A percentile compares a stretch with the other conserved stretches of the same genome.
These are phyloP conservation scores for Rhizophora mangle DNA, from an alignment of 345 rosid species.

Conservation along the genomic window DNA sequence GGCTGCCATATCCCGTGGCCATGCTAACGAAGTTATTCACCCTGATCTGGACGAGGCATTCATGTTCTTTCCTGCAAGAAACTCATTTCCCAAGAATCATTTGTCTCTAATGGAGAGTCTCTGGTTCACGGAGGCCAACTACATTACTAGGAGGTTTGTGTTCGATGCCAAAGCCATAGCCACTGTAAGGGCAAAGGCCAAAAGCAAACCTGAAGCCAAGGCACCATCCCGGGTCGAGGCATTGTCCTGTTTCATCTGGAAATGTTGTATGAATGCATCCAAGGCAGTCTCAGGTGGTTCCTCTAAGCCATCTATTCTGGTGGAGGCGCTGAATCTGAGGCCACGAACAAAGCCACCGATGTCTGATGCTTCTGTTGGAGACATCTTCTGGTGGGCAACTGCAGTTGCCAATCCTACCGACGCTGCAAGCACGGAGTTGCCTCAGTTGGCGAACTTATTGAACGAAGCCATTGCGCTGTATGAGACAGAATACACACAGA, in stretches of 20 bases:
- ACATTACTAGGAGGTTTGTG: constrained; percentile 18
- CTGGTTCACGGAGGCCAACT: constrained; percentile 18
- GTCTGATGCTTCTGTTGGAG: background rate
- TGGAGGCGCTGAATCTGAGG: constrained; percentile 26
- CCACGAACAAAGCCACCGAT: constrained; percentile 20
- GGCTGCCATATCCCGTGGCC: constrained; percentile 14
- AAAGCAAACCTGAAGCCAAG: background rate
- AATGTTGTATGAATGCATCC: constrained; percentile 19
- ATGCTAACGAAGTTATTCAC: background rate
- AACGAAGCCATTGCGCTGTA: constrained; percentile 16
- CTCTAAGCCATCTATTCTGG: constrained; percentile 13
- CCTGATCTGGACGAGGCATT: constrained; percentile 16
- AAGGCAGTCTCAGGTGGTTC: background rate
- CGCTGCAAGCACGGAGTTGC: background rate
- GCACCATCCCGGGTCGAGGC: constrained; percentile 14
- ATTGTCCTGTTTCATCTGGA: constrained; percentile 24
- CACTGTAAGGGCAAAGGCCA: background rate
- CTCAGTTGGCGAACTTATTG: background rate
- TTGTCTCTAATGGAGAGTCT: constrained; percentile 18
- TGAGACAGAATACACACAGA: constrained; percentile 8
- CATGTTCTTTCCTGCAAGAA: constrained; percentile 15
- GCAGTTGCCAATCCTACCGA: background rate
- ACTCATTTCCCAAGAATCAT: constrained; percentile 7
- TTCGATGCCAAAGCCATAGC: constrained; percentile 18
- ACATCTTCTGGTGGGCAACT: constrained; percentile 9